Conservation (phyloP, 179 eudicot genomes). For the Spergularia azorica region DNA sequence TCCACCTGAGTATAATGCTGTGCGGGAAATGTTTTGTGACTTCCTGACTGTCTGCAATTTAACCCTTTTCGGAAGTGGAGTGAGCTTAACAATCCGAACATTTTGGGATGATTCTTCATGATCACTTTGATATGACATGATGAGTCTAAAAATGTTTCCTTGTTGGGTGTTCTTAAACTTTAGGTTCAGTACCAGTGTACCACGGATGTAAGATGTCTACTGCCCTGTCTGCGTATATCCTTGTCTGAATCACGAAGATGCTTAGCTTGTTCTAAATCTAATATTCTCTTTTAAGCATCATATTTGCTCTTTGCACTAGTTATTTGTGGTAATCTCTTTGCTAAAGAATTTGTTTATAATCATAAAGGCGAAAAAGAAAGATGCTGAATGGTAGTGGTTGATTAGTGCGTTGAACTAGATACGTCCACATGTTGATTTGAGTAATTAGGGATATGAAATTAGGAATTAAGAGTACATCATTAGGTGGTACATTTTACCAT, state of each 20-base stretch:
- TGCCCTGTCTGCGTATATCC: not conserved
- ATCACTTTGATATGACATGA: not conserved
- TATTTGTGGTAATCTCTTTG: not conserved
- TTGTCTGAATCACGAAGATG: not conserved
- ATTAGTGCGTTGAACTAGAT: not conserved
- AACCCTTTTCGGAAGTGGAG: not conserved
- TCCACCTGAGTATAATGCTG: not conserved
- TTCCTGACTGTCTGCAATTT: not conserved
- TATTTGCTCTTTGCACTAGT: not conserved
- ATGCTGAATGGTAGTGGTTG: constrained; percentile 9
- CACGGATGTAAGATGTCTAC: not conserved
- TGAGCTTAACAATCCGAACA: not conserved
- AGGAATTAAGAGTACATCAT: no score
- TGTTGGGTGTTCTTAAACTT: constrained; percentile 1
- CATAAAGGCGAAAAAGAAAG: not conserved
- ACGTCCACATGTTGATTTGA: not conserved
- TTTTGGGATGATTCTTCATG: not conserved
- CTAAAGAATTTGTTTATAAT: not conserved
- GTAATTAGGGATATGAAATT: not conserved
- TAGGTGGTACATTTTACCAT: not conserved
- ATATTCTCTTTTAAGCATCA: constrained; percentile 7
- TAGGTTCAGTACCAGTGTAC: not conserved
- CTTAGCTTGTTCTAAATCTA: not conserved
- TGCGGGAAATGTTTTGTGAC: not conserved
- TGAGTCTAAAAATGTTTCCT: constrained; percentile 1